These are phyloP conservation scores for Candida lessepsii DNA, from an alignment of 805 yeast genomes.

Conservation along the genomic window DNA sequence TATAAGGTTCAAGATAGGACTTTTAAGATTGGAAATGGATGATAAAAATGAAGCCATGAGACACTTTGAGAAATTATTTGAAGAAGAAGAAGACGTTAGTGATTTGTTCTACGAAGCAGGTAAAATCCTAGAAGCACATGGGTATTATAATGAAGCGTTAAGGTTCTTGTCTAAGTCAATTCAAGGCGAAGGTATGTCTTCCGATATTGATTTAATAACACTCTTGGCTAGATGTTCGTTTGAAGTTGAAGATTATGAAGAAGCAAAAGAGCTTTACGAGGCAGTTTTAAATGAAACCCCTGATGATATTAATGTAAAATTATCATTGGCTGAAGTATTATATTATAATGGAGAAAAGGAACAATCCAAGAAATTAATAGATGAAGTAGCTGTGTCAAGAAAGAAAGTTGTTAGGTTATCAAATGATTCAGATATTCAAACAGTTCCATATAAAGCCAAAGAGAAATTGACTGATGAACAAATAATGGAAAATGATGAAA, in stretches of 20 bases:
- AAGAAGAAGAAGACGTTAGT: slow-evolving; percentile 58
- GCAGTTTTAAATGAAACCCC: slow-evolving; percentile 57
- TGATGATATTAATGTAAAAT: slow-evolving; percentile 65
- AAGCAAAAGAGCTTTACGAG: slow-evolving; percentile 60
- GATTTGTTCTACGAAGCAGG: slow-evolving; percentile 83
- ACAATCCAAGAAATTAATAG: slow-evolving; percentile 52
- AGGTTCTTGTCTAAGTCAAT: slow-evolving; percentile 59
- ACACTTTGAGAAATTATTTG: slow-evolving; percentile 63
- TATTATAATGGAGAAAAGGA: slow-evolving; percentile 62
- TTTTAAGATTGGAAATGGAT: slow-evolving; percentile 64
- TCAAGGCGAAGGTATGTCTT: slow-evolving; percentile 22
- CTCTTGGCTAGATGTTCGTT: slow-evolving; percentile 76
- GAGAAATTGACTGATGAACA: slow-evolving; percentile 42
- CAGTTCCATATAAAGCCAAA: slow-evolving; percentile 1
- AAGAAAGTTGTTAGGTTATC: slow-evolving; percentile 1
- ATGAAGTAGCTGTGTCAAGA: slow-evolving; percentile 41
- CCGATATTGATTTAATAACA: slow-evolving; percentile 42
- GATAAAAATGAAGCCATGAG: slow-evolving; percentile 66
- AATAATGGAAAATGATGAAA: slow-evolving; percentile 52
- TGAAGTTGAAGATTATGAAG: slow-evolving; percentile 65
- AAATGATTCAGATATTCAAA: slow-evolving; percentile 1
- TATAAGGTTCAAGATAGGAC: slow-evolving; percentile 77
- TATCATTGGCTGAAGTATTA: slow-evolving; percentile 79
- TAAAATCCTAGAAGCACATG: slow-evolving; percentile 62
- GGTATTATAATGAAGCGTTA: slow-evolving; percentile 73